phyloP scores from a whole-genome alignment of 768 basidiomycete species.

The Trametes villosa region DNA sequence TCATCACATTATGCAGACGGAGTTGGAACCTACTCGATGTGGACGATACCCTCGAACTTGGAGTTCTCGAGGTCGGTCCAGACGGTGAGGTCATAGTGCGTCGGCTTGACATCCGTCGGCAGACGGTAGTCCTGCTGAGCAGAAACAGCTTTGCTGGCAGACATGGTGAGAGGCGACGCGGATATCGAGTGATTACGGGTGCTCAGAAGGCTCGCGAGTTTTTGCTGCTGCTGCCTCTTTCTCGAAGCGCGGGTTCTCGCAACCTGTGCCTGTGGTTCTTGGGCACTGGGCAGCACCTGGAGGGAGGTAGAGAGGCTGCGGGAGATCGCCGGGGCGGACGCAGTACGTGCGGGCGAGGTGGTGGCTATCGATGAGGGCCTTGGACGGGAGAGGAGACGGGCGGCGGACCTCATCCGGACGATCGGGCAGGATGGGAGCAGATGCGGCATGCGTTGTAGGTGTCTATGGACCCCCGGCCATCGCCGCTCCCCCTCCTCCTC shows the following conservation, averaged over 20 bases:
- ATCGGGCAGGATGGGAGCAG: neutral
- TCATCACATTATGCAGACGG: neutral
- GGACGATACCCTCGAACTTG: conserved; percentile 77
- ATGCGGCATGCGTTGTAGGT: conserved; percentile 3
- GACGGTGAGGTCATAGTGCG: conserved; percentile 79
- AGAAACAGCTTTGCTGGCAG: conserved; percentile 3
- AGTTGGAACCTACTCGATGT: conserved; percentile 56
- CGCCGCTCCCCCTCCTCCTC: neutral
- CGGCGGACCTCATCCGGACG: conserved; percentile 8
- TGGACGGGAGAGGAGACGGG: neutral
- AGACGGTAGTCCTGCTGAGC: conserved; percentile 51
- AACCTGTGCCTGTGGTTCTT: neutral
- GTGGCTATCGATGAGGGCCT: neutral
- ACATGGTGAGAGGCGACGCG: conserved; percentile 11
- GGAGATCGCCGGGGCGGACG: neutral
- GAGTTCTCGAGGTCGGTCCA: conserved; percentile 82
- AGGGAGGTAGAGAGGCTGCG: neutral
- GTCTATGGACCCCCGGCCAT: conserved; percentile 9
- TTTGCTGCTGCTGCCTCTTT: neutral
- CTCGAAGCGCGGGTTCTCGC: neutral
- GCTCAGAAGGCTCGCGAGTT: neutral
- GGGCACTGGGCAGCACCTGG: neutral
- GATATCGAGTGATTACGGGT: conserved; percentile 8
- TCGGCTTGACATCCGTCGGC: conserved; percentile 66
- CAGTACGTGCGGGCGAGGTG: neutral